Percentiles rank a stretch among this genome's conserved stretches.
Evolutionary conservation across 2,329 filamentous ascomycete genomes (phyloP).

Genomic region (Lachnum nothofagi): DNA sequence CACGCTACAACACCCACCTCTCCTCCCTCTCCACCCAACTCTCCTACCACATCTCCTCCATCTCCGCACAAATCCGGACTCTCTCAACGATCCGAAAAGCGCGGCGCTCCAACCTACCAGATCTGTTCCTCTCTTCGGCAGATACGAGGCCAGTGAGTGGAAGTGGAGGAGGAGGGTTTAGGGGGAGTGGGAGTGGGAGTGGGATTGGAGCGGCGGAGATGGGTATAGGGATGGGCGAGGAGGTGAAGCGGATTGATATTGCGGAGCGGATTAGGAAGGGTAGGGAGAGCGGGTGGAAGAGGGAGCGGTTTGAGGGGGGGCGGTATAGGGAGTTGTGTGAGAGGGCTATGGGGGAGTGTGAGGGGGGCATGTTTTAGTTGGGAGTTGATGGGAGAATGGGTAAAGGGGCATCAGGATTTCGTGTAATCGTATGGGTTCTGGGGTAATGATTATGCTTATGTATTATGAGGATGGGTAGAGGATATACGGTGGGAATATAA

Average conservation of each 20-base stretch:
- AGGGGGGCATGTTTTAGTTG: not conserved
- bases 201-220: constrained; percentile 22
- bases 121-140: constrained; percentile 3
- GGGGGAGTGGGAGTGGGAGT: constrained; percentile 18
- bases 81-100: constrained; percentile 15
- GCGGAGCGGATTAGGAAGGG: constrained; percentile 18
- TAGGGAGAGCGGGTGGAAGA: constrained; percentile 20
- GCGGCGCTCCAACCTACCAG: constrained; percentile 19
- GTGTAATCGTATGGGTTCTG: not conserved
- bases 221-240: constrained; percentile 23
- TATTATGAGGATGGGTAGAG: too few relatives aligned
- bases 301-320: constrained; percentile 23
- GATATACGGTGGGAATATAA: too few relatives aligned
- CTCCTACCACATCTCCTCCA: constrained; percentile 19
- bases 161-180: constrained; percentile 7
- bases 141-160: not conserved
- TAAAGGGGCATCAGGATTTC: not conserved
- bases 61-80: constrained; percentile 18
- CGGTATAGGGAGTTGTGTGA: constrained; percentile 27
- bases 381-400: too few relatives aligned
- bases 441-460: not conserved
- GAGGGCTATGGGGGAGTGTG: constrained; percentile 21
- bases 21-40: constrained; percentile 18
- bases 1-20: constrained; percentile 21
- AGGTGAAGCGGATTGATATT: constrained; percentile 15